Evolutionary conservation across 192 early-diverging fungal genomes (phyloP), one percentile per base, ranked within the genome.

Genomic region (Blastocladiella britannica): DNA sequence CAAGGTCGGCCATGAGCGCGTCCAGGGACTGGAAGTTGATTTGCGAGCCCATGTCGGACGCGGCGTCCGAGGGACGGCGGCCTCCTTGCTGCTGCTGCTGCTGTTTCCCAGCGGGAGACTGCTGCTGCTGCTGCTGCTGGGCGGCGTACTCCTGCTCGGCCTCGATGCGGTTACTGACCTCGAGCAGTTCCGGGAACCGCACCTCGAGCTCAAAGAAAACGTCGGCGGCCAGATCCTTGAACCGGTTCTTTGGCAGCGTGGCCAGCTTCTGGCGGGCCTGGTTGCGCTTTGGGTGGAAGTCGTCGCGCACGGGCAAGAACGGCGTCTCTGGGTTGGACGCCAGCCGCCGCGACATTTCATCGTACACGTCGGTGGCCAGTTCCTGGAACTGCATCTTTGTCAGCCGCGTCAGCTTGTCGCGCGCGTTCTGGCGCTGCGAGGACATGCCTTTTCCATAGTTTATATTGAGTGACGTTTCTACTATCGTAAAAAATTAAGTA

Each of bases 181-280:
- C 76, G 53, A 67, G 47, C 23, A 71, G 56, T 23, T 60, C 62
- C 15, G 79, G 84, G 59, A 68, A 87, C 47, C 84, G 68, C 37
- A 79, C 71, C 23, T 74, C 71, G 52, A 86, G 65, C 68, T 85
- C 85, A 58, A 73, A 74, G 63, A 80, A 87, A 12, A 94, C 86
- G 67, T 94, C 93, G 62, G 80, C 82, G 8, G 85, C 88, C 47
- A 97, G 75, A 61, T 95, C 91, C 55, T 89, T 85, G 74, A 95
- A 97, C 56, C 90, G 81, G 63, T 72, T 61, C 55, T 65, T 74
- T 9, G 88, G 84, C 9, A 97, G 75, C 4, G 91, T 91, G n/a
- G 91, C 85, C 7, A 97, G 77, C 67, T 97, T 97, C 63, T 89
- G 88, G 25, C 94, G 80, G 4, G 91, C 92, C 65, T 93, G 91